phyloP scores from a whole-genome alignment of 202 grass and related monocot genomes.

The Digitaria exilis region DNA sequence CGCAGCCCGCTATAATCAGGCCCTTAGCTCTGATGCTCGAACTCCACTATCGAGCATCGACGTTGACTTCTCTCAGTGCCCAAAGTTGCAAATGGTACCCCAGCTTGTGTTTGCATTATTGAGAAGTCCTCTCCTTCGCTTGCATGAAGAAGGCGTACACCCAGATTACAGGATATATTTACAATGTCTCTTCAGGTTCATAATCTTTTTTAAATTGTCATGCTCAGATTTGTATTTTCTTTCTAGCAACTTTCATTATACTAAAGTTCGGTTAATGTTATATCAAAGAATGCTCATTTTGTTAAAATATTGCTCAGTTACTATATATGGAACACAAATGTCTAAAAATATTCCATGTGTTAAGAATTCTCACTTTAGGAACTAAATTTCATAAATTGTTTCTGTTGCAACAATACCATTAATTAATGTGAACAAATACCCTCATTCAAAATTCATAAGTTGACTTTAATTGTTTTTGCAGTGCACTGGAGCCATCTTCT shows the following conservation, averaged over 20 bases:
- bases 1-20: constrained; percentile 70
- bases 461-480: constrained; percentile 53
- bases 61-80: constrained; percentile 80
- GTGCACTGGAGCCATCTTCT: constrained; percentile 74
- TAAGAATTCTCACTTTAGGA: background rate
- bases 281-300: background rate
- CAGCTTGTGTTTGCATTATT: constrained; percentile 86
- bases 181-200: constrained; percentile 97
- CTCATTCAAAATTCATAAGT: constrained; percentile 7
- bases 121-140: constrained; percentile 81
- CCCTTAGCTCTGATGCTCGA: constrained; percentile 45
- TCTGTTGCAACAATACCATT: background rate
- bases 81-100: constrained; percentile 79
- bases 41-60: constrained; percentile 64
- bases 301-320: background rate
- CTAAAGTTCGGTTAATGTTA: background rate
- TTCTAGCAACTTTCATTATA: background rate
- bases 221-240: background rate
- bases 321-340: background rate
- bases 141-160: constrained; percentile 94
- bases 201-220: background rate
- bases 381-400: background rate
- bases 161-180: constrained; percentile 98
- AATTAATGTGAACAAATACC: background rate
- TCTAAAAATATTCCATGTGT: constrained; percentile 12